These are phyloP conservation scores for Mrakia frigida DNA, from an alignment of 768 basidiomycete genomes.

Conservation along the genomic window DNA sequence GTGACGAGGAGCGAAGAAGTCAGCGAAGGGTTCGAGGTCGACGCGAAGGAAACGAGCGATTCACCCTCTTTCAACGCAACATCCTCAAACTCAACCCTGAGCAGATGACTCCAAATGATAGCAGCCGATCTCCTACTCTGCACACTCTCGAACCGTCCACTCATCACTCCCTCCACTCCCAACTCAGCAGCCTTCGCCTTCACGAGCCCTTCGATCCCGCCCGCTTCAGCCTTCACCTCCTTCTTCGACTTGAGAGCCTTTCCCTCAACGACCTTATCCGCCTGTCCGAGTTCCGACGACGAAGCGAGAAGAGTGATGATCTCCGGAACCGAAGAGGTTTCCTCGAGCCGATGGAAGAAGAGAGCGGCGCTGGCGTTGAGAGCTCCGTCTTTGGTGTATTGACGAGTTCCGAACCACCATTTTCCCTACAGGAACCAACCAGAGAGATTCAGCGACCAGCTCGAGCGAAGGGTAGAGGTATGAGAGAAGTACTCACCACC, in stretches of 20 bases:
- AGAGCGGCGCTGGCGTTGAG: conserved; percentile 70
- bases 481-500: conserved; percentile 58
- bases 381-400: conserved; percentile 87
- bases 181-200: conserved; percentile 13
- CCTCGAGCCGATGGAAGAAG: conserved; percentile 81
- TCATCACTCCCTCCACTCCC: conserved; percentile 29
- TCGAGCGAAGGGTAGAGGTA: not conserved
- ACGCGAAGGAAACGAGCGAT: conserved; percentile 37
- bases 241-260: conserved; percentile 19
- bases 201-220: conserved; percentile 17
- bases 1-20: not conserved
- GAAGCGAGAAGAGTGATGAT: conserved; percentile 63
- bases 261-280: not conserved
- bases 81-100: conserved; percentile 58
- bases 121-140: conserved; percentile 13
- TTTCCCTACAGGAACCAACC: conserved; percentile 53
- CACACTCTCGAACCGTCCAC: conserved; percentile 27
- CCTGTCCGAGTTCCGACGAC: conserved; percentile 42
- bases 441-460: not conserved
- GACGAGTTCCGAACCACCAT: conserved; percentile 95
- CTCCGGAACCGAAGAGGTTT: conserved; percentile 68
- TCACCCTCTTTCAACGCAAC: conserved; percentile 60
- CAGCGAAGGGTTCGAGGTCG: not conserved
- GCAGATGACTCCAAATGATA: conserved; percentile 53
- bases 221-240: conserved; percentile 25